Evolutionary conservation across 1,139 yeast genomes (phyloP).

Genomic region (Yamadazyma membranifaciens): DNA sequence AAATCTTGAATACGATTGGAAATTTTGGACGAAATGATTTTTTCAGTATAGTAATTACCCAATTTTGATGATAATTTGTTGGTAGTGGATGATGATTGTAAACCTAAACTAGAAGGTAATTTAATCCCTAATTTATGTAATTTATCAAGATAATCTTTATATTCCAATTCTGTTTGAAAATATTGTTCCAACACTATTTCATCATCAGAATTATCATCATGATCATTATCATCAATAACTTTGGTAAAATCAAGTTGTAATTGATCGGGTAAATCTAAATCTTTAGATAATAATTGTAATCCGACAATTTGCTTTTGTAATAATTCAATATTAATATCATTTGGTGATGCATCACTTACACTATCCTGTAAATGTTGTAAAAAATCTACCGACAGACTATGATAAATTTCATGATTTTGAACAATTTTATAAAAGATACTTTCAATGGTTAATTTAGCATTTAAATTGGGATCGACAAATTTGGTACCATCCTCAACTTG

Average conservation of each 20-base stretch:
- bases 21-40: constrained; percentile 52
- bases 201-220: background rate
- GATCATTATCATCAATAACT: constrained; percentile 2
- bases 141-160: constrained; percentile 25
- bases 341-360: constrained; percentile 5
- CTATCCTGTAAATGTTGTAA: constrained; percentile 16
- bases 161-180: constrained; percentile 12
- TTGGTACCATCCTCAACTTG: constrained; percentile 5
- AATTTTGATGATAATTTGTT: constrained; percentile 25
- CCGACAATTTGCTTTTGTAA: constrained; percentile 71
- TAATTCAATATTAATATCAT: constrained; percentile 44
- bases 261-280: constrained; percentile 67
- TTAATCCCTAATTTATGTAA: constrained; percentile 32
- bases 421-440: constrained; percentile 30
- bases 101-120: constrained; percentile 20
- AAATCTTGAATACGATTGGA: constrained; percentile 72
- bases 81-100: background rate
- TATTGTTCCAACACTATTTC: constrained; percentile 13
- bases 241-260: constrained; percentile 24
- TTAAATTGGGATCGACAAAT: constrained; percentile 20
- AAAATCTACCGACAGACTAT: constrained; percentile 24
- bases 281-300: constrained; percentile 72
- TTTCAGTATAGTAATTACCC: constrained; percentile 48
- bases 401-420: constrained; percentile 26
- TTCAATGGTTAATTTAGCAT: constrained; percentile 30